Conservation (phyloP, 73 alveolate species). For the Uronychia binucleata region DNA sequence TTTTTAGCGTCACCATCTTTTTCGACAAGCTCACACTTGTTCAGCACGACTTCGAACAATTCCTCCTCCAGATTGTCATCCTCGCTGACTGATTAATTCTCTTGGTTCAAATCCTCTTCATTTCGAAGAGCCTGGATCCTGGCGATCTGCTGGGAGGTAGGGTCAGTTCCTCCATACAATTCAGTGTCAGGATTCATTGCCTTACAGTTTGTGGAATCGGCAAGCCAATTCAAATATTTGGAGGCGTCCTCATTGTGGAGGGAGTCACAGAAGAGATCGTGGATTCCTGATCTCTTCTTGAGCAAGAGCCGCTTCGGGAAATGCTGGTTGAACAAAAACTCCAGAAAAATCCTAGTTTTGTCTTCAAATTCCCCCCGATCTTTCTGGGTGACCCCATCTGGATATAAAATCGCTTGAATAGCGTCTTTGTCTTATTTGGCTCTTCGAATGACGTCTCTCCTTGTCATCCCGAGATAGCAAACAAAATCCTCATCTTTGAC, state of each 20-base stretch:
- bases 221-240: not conserved
- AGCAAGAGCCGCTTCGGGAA: constrained; percentile 11
- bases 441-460: constrained; percentile 13
- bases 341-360: constrained; percentile 22
- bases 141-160: not conserved
- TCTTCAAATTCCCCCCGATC: constrained; percentile 34
- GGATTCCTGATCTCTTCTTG: constrained; percentile 17
- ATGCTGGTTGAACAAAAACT: constrained; percentile 12
- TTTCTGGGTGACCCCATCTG: constrained; percentile 43
- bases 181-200: not conserved
- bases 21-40: not conserved
- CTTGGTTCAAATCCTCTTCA: not conserved
- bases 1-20: not conserved
- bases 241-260: not conserved
- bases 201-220: not conserved
- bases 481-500: constrained; percentile 26
- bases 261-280: constrained; percentile 21
- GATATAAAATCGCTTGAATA: not conserved
- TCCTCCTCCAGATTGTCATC: not conserved
- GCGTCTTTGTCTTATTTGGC: constrained; percentile 4
- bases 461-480: constrained; percentile 11
- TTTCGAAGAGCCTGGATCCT: not conserved
- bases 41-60: not conserved
- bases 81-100: no score
- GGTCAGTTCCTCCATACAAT: not conserved